A percentile compares a stretch with the other conserved stretches of the same genome.
phyloP scores from a whole-genome alignment of 176 grass and related monocot genomes.

The Oryza rufipogon region DNA sequence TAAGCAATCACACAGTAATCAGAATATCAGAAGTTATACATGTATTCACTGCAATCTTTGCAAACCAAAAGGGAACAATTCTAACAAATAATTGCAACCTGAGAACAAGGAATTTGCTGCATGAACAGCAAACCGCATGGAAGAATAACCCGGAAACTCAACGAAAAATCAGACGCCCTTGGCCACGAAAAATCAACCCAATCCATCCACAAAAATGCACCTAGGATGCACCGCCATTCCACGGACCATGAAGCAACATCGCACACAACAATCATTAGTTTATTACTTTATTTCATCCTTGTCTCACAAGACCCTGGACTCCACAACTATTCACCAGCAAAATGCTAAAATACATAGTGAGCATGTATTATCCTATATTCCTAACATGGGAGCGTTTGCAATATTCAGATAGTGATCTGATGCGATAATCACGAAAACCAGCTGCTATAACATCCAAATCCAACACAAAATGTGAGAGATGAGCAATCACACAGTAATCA shows the following conservation, averaged over 20 bases:
- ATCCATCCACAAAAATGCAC: neutral
- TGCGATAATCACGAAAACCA: neutral
- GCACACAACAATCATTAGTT: neutral
- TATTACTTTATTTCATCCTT: slow-evolving; percentile 23
- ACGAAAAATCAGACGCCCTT: neutral
- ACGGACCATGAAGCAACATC: neutral
- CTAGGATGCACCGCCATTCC: neutral
- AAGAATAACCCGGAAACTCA: neutral
- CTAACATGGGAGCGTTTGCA: neutral
- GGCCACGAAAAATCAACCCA: neutral
- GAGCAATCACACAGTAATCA: neutral
- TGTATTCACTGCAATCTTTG: slow-evolving; percentile 22
- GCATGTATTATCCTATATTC: neutral
- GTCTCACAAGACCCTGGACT: neutral
- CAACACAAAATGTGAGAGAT: neutral
- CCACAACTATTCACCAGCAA: slow-evolving; percentile 25
- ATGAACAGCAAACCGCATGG: neutral
- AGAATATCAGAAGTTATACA: neutral
- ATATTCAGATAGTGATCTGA: neutral
- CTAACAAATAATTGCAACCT: neutral
- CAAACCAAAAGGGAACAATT: slow-evolving; percentile 13
- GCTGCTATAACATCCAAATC: neutral
- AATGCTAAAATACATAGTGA: neutral
- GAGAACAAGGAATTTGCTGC: neutral
- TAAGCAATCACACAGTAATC: neutral